Base-by-base conservation (phyloP, 179 eudicot species). In the Drosera spatulata region DNA sequence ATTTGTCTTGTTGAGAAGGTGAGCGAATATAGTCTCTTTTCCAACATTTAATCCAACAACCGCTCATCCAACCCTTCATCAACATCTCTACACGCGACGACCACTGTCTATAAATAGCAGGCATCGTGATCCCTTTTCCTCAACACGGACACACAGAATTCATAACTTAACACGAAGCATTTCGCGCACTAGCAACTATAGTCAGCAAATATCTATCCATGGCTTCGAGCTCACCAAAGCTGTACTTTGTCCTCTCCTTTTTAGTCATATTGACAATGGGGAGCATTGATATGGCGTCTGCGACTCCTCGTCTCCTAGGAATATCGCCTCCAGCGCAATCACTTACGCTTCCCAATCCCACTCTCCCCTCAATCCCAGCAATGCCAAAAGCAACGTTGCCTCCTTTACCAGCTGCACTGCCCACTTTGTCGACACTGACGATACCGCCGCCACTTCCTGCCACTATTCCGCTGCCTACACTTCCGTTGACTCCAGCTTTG, bases 361-460 rank as follows among this genome's bases (percentile, higher is more conserved):
- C 63, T n/a, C 6, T 48, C 7, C 63, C 63, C 4, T 7, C 55
- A 10, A 38, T 60, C 39, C 54, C 63, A 10, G 37, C 40, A 9
- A 22, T 60, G n/a, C 63, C 63, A 15, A 39, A 38, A 61, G 54
- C 63, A 4, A 60, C 63, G 7, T 8, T 60, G 53, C 63, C 63
- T 33, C 55, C 63, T 6, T 37, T 60, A 48, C 54, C 63, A 6
- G 33, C 33, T 22, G 3, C 53, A 3, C 55, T 47, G 8, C 55
- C 55, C 2, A 38, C 40, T 7, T 7, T 46, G 45, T 43, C 49
- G 63, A 53, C 63, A 2, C 59, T 3, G 22, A 3, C 53, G n/a
- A 65, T 61, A n/a, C n/a, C 64, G 4, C 65, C 65, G 3, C 56
- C 65, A 56, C 7, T 64, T 7, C 61, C 67, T 2, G 6, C 67